Percentiles rank a stretch among this genome's conserved stretches.
phyloP scores from a whole-genome alignment of 2,329 filamentous ascomycete species.

The Aureobasidium sp. region DNA sequence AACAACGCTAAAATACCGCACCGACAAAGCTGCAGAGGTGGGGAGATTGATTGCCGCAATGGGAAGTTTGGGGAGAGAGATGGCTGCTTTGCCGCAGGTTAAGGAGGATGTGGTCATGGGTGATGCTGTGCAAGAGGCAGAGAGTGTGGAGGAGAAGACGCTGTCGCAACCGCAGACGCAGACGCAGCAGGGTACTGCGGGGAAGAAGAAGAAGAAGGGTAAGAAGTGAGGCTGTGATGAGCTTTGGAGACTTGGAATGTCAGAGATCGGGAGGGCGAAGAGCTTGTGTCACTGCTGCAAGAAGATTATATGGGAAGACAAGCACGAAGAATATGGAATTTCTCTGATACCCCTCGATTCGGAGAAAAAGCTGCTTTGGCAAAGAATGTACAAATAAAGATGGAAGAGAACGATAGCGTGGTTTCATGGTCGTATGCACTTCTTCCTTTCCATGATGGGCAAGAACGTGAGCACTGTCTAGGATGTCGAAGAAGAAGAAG shows the following conservation, averaged over 20 bases:
- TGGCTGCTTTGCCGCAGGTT: constrained; percentile 41
- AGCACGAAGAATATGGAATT: background rate
- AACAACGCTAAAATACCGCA: constrained; percentile 81
- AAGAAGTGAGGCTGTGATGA: no score
- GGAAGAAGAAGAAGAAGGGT: constrained; percentile 12
- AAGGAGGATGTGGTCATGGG: constrained; percentile 22
- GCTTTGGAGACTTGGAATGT: no score
- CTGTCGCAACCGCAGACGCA: background rate
- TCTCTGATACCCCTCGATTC: background rate
- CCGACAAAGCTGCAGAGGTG: constrained; percentile 84
- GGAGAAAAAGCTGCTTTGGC: background rate
- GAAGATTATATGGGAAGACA: no score
- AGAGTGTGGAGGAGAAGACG: background rate
- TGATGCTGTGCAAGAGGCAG: background rate
- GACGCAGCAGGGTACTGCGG: background rate
- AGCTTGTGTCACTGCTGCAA: no score
- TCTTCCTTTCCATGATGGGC: background rate
- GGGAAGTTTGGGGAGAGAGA: constrained; percentile 62
- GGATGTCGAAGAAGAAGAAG: no score
- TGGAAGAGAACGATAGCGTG: background rate
- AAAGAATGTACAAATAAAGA: background rate
- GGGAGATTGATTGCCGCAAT: constrained; percentile 69
- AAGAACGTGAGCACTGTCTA: background rate
- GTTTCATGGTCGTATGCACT: background rate
- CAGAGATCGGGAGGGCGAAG: no score